phyloP scores from a whole-genome alignment of 2,329 filamentous ascomycete species.

The Aquanectria penicillioides region DNA sequence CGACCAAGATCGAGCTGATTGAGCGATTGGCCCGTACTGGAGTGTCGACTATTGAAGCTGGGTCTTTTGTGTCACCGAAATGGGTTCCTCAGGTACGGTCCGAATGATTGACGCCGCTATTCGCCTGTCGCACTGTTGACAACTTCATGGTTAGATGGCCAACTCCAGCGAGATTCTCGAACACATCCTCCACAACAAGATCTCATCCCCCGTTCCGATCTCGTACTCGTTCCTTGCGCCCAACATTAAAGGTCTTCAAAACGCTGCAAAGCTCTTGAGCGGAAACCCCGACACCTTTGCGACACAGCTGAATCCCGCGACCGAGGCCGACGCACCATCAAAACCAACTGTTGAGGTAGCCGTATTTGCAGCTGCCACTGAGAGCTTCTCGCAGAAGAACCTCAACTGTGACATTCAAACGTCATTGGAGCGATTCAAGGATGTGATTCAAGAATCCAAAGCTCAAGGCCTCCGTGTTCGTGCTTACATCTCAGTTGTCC shows the following conservation, averaged over 20 bases:
- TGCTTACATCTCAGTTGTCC: slow-evolving; percentile 82
- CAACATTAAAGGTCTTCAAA: slow-evolving; percentile 77
- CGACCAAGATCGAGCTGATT: slow-evolving; percentile 82
- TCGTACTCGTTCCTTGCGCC: slow-evolving; percentile 85
- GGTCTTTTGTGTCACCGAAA: slow-evolving; percentile 84
- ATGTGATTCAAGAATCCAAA: slow-evolving; percentile 76
- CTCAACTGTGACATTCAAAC: slow-evolving; percentile 83
- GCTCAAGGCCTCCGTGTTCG: slow-evolving; percentile 73
- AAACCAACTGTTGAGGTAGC: slow-evolving; percentile 74
- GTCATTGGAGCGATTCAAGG: slow-evolving; percentile 75
- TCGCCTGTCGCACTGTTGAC: slow-evolving; percentile 19
- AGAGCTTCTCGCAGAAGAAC: slow-evolving; percentile 83
- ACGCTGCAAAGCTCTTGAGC: slow-evolving; percentile 65
- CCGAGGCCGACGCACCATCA: slow-evolving; percentile 49
- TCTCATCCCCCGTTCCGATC: slow-evolving; percentile 64
- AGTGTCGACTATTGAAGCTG: slow-evolving; percentile 79
- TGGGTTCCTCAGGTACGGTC: slow-evolving; percentile 79
- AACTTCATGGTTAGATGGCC: slow-evolving; percentile 69
- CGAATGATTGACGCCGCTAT: neutral
- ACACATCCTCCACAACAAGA: slow-evolving; percentile 69
- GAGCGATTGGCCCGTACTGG: slow-evolving; percentile 75
- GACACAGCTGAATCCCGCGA: slow-evolving; percentile 59
- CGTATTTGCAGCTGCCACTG: slow-evolving; percentile 84
- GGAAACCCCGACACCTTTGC: slow-evolving; percentile 60
- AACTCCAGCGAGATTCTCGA: slow-evolving; percentile 80